Evolutionary conservation across 2,329 filamentous ascomycete species (phyloP).

Genomic region (Aspergillus amoenus): DNA sequence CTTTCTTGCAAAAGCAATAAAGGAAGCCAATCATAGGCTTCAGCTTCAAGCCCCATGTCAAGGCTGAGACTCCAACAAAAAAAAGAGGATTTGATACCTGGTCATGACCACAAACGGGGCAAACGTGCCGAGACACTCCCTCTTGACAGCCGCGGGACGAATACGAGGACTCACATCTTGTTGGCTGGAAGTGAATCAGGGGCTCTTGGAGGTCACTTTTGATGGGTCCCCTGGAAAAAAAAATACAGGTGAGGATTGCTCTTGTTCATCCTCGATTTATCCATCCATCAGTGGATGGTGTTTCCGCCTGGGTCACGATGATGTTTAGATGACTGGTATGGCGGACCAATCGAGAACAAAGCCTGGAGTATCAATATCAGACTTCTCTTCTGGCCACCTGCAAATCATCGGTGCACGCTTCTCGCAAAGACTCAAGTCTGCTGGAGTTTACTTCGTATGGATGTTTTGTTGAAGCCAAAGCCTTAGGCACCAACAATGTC

Average conservation of each 20-base stretch:
- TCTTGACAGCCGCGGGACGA: neutral
- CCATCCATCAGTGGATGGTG: neutral
- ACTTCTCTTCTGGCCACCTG: too few relatives aligned
- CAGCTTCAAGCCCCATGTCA: neutral
- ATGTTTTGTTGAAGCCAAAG: neutral
- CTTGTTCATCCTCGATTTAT: neutral
- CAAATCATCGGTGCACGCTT: too few relatives aligned
- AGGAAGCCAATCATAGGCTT: neutral
- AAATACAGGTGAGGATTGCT: too few relatives aligned
- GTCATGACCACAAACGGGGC: neutral
- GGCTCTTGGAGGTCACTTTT: too few relatives aligned
- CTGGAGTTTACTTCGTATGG: too few relatives aligned
- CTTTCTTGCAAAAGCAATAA: neutral
- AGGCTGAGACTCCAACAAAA: neutral
- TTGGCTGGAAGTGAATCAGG: neutral
- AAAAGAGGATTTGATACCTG: neutral
- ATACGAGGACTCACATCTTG: neutral
- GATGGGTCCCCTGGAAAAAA: too few relatives aligned
- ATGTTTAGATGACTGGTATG: too few relatives aligned
- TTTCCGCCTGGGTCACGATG: neutral
- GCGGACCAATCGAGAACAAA: too few relatives aligned
- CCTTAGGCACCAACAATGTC: neutral
- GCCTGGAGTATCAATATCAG: too few relatives aligned
- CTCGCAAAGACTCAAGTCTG: too few relatives aligned
- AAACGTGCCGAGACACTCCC: neutral